Percentiles rank a stretch among this genome's conserved stretches.
Evolutionary conservation across 2,329 filamentous ascomycete species (phyloP).

Genomic region (Sporothrix phasma): DNA sequence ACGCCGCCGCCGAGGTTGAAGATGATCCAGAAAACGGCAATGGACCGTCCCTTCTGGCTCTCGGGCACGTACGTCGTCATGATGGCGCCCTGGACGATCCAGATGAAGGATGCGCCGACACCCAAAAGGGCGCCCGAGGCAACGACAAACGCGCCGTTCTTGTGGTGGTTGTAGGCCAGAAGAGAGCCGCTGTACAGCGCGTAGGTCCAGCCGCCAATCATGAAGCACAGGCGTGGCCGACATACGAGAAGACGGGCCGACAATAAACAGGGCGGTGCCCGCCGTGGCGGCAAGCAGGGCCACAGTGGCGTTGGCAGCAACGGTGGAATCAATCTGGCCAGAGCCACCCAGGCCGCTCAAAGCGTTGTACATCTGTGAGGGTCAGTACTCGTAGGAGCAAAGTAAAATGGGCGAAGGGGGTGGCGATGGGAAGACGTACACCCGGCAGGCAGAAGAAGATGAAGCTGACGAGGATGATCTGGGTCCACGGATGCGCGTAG

Average conservation of each 20-base stretch:
- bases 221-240: conserved; percentile 60
- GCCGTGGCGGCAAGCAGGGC: conserved; percentile 44
- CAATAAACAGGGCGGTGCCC: conserved; percentile 19
- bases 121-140: conserved; percentile 68
- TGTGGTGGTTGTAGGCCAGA: conserved; percentile 57
- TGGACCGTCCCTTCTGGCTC: background rate
- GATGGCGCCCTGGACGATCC: conserved; percentile 72
- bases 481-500: conserved; percentile 37
- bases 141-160: conserved; percentile 59
- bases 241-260: conserved; percentile 59
- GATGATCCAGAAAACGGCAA: conserved; percentile 30
- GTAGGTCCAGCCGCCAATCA: conserved; percentile 67
- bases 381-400: background rate
- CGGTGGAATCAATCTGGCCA: conserved; percentile 46
- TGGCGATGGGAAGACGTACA: conserved; percentile 24
- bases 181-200: conserved; percentile 62
- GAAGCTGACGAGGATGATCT: conserved; percentile 38
- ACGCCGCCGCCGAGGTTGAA: conserved; percentile 20
- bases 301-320: conserved; percentile 43
- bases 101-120: conserved; percentile 67
- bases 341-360: conserved; percentile 22
- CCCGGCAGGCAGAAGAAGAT: conserved; percentile 40
- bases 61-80: conserved; percentile 74
- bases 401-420: background rate
- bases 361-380: conserved; percentile 20